Evolutionary conservation across 305 asterid genomes (phyloP), one percentile per base, ranked within the genome.

Genomic region (Coffea humblotiana): DNA sequence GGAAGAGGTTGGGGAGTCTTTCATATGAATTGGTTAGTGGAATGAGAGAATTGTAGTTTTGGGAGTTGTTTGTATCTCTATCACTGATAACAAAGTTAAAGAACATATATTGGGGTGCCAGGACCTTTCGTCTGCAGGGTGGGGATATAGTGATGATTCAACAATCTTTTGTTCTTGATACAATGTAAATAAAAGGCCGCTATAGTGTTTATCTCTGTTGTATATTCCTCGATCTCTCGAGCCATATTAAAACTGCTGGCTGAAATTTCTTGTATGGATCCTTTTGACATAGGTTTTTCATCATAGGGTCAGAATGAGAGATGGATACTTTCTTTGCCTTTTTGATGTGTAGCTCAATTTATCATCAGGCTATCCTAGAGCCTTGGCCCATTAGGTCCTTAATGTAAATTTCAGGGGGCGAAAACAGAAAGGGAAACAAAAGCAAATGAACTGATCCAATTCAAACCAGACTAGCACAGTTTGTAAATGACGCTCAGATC

Each of bases 1-100:
- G 60, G 21, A 48, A 18, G 27, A 43, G 45, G 3, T 2, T 45
- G 47, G 61, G 29, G 70, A 35, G 51, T 9, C 78, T 37, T 68
- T 21, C 15, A 21, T 43, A 78, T 69, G 60, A 54, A 7, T 37
- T 15, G 35, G 12, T 56, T 29, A 29, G 60, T n/a, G 65, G 58
- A 54, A 78, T 52, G 76, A 37, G 61, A 69, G 49, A 14, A 15
- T 40, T 47, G 43, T 79, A 61, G 13, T 47, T n/a, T 49, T 48
- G 82, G 82, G 82, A 49, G 65, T 63, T 79, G n/a, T 74, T 54
- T 47, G 64, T 51, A 61, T 60, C 70, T 70, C 60, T 78, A 40
- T 48, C 48, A 56, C 21, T 52, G 70, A 79, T 52, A 49, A 52
- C 18, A 73, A 64, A 11, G 56, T 32, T 54, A 54, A 58, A 72